Base-by-base conservation (phyloP, 805 yeast species). In the Suhomyces canberraensis region DNA sequence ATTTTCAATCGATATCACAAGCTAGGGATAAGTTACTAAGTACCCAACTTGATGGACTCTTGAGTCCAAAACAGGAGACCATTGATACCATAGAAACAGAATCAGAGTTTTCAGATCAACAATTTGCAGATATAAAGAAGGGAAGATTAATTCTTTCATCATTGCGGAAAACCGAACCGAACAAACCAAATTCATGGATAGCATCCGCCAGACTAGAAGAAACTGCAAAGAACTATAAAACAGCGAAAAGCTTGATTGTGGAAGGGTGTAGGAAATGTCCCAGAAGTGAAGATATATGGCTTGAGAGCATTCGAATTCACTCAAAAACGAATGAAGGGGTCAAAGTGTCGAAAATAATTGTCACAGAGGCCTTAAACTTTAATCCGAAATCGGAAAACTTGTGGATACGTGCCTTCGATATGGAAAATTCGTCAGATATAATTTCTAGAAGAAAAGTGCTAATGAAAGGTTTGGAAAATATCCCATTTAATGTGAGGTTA, bases 141-240 rank as follows among this genome's bases (percentile, higher is more conserved):
- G 77, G 81, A 25, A 63, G 93, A 25, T 51, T 69, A 2, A 64
- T 88, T 7, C 67, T 90, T 31, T 64, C 75, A n/a, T 80, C 88
- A 3, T 71, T 85, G 45, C 69, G 95, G 24, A 76, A 75, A 45
- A 64, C 87, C 0, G 83, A 86, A 48, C 96, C 97, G 0, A 59
- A 63, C 28, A 81, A 79, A 40, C 75, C 95, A 0, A 75, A 76
- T 32, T 85, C 84, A 4, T 91, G 96, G 95, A 84, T 91, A 16
- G 87, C 95, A 0, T 76, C 88, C 32, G 95, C 96, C 0, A 61
- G 87, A 31, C 54, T 88, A 8, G 98, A 91, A 52, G 83, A 77
- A 45, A 73, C 71, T 30, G 82, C 81, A 1, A 70, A 71, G 29
- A 79, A 78, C 35, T 65, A 67, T 36, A 61, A 61, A 4, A 58